Evolutionary conservation across 495 filamentous ascomycete species (phyloP).

Genomic region (Aspergillus avenaceus): DNA sequence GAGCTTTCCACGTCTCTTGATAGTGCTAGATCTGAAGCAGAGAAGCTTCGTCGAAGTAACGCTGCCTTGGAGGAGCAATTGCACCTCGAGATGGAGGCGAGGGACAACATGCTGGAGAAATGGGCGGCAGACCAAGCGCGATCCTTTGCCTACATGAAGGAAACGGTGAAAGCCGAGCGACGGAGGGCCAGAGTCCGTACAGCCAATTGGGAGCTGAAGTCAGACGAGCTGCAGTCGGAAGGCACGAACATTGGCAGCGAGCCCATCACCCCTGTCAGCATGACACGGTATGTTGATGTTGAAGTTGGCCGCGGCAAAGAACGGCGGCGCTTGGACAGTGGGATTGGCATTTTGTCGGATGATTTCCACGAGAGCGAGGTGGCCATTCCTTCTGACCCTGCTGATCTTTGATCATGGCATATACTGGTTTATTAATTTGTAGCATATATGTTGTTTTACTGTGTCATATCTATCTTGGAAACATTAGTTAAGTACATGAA

Average conservation of each 20-base stretch:
- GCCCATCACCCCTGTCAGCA: constrained; percentile 45
- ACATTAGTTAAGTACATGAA: too few relatives aligned
- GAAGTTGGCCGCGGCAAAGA: constrained; percentile 44
- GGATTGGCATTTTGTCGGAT: constrained; percentile 59
- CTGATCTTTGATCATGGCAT: constrained; percentile 14
- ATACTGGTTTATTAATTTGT: too few relatives aligned
- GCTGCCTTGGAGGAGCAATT: constrained; percentile 32
- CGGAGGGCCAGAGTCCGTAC: constrained; percentile 36
- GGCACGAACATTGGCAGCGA: constrained; percentile 37
- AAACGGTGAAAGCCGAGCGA: constrained; percentile 31
- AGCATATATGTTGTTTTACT: too few relatives aligned
- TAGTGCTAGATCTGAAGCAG: constrained; percentile 24
- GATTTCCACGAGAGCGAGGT: constrained; percentile 42
- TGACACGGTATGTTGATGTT: constrained; percentile 42
- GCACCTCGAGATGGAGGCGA: constrained; percentile 31
- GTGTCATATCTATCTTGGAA: too few relatives aligned
- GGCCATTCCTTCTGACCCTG: constrained; percentile 16
- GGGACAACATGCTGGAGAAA: constrained; percentile 32
- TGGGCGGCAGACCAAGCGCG: constrained; percentile 37
- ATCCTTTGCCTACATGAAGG: constrained; percentile 37
- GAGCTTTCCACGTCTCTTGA: constrained; percentile 37
- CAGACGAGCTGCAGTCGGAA: constrained; percentile 51
- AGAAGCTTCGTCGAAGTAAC: constrained; percentile 29
- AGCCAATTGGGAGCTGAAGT: constrained; percentile 40
- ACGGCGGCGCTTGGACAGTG: constrained; percentile 54